phyloP scores from a whole-genome alignment of 1,139 yeast genomes.

The Hemisphaericaspora xylanilytica region DNA sequence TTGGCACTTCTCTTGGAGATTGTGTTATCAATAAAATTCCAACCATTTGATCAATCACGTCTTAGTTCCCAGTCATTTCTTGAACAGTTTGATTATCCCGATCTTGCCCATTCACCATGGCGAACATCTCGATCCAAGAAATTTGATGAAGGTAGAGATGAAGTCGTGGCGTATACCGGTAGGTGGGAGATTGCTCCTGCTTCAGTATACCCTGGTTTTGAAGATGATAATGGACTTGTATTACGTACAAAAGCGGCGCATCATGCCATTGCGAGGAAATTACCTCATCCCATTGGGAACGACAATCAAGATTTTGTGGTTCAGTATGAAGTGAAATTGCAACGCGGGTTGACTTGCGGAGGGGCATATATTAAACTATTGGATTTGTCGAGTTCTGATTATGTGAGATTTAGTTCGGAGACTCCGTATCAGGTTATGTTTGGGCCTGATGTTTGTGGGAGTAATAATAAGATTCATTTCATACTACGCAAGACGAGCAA shows the following conservation, averaged over 20 bases:
- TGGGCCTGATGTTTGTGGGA: slow-evolving; percentile 92
- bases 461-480: slow-evolving; percentile 74
- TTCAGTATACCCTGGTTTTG: slow-evolving; percentile 52
- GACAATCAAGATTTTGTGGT: slow-evolving; percentile 66
- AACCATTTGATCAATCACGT: slow-evolving; percentile 28
- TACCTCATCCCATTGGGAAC: slow-evolving; percentile 55
- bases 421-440: slow-evolving; percentile 86
- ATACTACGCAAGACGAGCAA: slow-evolving; percentile 63
- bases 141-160: slow-evolving; percentile 34
- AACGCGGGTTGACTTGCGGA: slow-evolving; percentile 75
- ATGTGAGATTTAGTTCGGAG: slow-evolving; percentile 31
- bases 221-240: slow-evolving; percentile 70
- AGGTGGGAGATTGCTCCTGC: slow-evolving; percentile 67
- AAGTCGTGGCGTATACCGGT: slow-evolving; percentile 56
- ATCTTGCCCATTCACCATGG: slow-evolving; percentile 55
- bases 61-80: slow-evolving; percentile 48
- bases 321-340: slow-evolving; percentile 86
- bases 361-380: slow-evolving; percentile 85
- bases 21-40: slow-evolving; percentile 15
- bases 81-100: slow-evolving; percentile 60
- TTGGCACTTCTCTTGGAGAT: background rate
- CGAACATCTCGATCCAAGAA: slow-evolving; percentile 57
- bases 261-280: slow-evolving; percentile 69
- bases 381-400: slow-evolving; percentile 24
- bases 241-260: slow-evolving; percentile 72